A percentile compares a stretch with the other conserved stretches of the same genome.
Evolutionary conservation across 202 grass and related monocot genomes (phyloP).

Genomic region (Sporobolus alterniflorus): DNA sequence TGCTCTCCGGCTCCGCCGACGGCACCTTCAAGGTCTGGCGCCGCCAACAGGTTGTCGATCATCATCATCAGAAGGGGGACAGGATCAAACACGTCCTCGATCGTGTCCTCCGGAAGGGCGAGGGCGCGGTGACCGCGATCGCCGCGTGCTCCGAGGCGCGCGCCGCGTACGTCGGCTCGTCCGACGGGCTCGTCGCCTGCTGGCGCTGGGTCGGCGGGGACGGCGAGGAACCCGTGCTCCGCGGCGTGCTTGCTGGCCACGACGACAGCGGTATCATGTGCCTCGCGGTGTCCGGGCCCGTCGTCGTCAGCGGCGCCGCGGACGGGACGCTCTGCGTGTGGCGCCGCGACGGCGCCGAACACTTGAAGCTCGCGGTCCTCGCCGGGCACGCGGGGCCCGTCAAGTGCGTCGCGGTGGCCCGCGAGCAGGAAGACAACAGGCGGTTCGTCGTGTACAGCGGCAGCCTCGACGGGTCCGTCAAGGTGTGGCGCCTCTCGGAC

Average conservation of each 20-base stretch:
- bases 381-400: conserved; percentile 67
- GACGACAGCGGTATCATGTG: conserved; percentile 80
- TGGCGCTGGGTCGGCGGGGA: conserved; percentile 42
- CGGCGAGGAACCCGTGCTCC: conserved; percentile 3
- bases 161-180: conserved; percentile 69
- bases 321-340: conserved; percentile 72
- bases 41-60: too few species aligned
- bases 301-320: conserved; percentile 76
- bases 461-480: conserved; percentile 84
- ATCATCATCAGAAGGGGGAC: neutral
- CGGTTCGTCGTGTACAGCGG: conserved; percentile 89
- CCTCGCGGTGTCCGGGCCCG: conserved; percentile 51
- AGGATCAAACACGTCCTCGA: conserved; percentile 49
- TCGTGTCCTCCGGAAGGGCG: conserved; percentile 53
- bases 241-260: conserved; percentile 35
- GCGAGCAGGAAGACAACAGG: conserved; percentile 28
- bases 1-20: conserved; percentile 82
- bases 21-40: conserved; percentile 85
- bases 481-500: conserved; percentile 75
- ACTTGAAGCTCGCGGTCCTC: conserved; percentile 43
- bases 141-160: conserved; percentile 36
- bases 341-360: conserved; percentile 43
- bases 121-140: conserved; percentile 74
- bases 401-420: conserved; percentile 73
- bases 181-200: conserved; percentile 65